A percentile compares a stretch with the other conserved stretches of the same genome.
Conservation (phyloP, 2,329 filamentous ascomycete species). For the Epichloe elymi region DNA sequence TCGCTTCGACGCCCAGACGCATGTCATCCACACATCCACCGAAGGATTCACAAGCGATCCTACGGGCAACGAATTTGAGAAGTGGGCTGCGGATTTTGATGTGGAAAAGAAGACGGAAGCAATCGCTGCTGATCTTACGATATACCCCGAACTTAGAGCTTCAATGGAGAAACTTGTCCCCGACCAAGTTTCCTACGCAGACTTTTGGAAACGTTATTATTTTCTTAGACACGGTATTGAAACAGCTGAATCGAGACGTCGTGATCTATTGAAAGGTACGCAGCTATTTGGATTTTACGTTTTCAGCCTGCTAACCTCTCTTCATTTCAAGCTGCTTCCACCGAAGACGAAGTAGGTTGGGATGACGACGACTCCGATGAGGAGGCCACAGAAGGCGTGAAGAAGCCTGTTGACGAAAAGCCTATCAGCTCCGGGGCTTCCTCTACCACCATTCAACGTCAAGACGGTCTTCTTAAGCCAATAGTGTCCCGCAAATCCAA, state of each 20-base stretch:
- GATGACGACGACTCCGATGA: slow-evolving; percentile 55
- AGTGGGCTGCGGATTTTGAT: slow-evolving; percentile 64
- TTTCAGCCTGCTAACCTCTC: slow-evolving; percentile 7
- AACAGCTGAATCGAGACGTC: slow-evolving; percentile 76
- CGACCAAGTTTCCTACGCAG: slow-evolving; percentile 72
- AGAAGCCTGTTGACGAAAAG: slow-evolving; percentile 18
- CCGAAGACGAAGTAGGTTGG: slow-evolving; percentile 60
- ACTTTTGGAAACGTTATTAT: slow-evolving; percentile 94
- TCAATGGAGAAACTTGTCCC: slow-evolving; percentile 98
- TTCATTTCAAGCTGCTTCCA: slow-evolving; percentile 42
- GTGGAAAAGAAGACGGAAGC: slow-evolving; percentile 73
- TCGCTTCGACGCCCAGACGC: slow-evolving; percentile 86
- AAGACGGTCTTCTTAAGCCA: slow-evolving; percentile 42
- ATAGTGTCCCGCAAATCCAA: slow-evolving; percentile 59
- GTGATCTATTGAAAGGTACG: slow-evolving; percentile 82
- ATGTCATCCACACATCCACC: slow-evolving; percentile 79
- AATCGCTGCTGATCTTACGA: slow-evolving; percentile 70
- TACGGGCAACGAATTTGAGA: slow-evolving; percentile 56
- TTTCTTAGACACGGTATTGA: slow-evolving; percentile 88
- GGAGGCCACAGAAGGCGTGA: slow-evolving; percentile 16
- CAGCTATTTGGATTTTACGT: not conserved
- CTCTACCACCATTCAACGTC: slow-evolving; percentile 47
- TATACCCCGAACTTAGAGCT: slow-evolving; percentile 68
- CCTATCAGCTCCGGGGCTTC: slow-evolving; percentile 38
- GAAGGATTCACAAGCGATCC: slow-evolving; percentile 79